Evolutionary conservation across 345 rosid genomes (phyloP).

Genomic region (Odontarrhena argentea): DNA sequence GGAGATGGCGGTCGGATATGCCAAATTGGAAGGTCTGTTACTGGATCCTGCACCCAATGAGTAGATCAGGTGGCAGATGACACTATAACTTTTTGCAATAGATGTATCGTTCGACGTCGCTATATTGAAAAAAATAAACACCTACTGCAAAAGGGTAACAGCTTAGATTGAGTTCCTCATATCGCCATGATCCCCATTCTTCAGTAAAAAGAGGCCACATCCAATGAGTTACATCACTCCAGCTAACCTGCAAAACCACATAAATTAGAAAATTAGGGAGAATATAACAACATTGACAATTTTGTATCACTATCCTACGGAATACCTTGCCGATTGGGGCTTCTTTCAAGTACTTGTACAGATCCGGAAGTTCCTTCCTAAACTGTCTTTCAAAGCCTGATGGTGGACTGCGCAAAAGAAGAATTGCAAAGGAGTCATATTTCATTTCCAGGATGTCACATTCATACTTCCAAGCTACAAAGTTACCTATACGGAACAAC

Average conservation of each 20-base stretch:
- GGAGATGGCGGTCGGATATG: slow-evolving; percentile 67
- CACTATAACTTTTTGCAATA: not conserved
- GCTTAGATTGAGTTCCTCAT: slow-evolving; percentile 68
- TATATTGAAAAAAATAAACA: slow-evolving; percentile 21
- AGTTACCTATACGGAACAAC: slow-evolving; percentile 87
- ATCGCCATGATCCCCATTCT: slow-evolving; percentile 84
- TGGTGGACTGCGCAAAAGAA: slow-evolving; percentile 62
- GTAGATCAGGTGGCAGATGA: not conserved
- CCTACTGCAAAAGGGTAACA: slow-evolving; percentile 77
- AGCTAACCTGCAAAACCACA: slow-evolving; percentile 56
- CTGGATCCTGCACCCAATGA: slow-evolving; percentile 71
- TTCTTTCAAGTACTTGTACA: slow-evolving; percentile 69
- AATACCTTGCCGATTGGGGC: slow-evolving; percentile 70
- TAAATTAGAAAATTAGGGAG: not conserved
- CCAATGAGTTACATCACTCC: slow-evolving; percentile 92
- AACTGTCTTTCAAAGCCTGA: slow-evolving; percentile 70
- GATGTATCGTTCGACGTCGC: not conserved
- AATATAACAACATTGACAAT: not conserved
- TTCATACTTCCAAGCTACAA: slow-evolving; percentile 9
- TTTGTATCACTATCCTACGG: slow-evolving; percentile 16
- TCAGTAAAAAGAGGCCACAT: slow-evolving; percentile 96
- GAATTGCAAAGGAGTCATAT: slow-evolving; percentile 14
- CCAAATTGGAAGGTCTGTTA: slow-evolving; percentile 80
- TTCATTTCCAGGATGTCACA: not conserved
- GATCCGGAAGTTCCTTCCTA: slow-evolving; percentile 56